These are phyloP conservation scores for Helminthosporium solani DNA, from an alignment of 2,329 filamentous ascomycete species.

Conservation along the genomic window DNA sequence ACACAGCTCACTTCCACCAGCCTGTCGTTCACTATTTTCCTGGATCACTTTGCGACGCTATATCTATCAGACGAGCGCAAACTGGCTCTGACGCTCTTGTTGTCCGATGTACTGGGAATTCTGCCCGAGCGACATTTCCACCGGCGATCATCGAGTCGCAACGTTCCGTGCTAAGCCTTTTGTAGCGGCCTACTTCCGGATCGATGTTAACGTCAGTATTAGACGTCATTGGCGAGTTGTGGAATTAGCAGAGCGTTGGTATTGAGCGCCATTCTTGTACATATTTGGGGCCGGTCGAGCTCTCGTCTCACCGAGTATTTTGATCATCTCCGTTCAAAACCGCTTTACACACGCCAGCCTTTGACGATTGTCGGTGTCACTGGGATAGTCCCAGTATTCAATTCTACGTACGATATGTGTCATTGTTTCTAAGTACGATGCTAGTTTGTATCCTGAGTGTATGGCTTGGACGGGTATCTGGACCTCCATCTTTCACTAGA, in stretches of 20 bases:
- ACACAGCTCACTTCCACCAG: too few species aligned
- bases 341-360: constrained; percentile 54
- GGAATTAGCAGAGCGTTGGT: too few species aligned
- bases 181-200: too few species aligned
- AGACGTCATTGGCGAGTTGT: too few species aligned
- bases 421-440: constrained; percentile 53
- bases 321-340: too few species aligned
- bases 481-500: constrained; percentile 60
- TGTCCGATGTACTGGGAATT: neutral
- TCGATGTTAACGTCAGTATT: too few species aligned
- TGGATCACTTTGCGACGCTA: neutral
- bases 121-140: neutral
- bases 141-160: neutral
- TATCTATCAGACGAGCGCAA: too few species aligned
- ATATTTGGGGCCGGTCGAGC: too few species aligned
- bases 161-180: neutral
- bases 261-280: too few species aligned
- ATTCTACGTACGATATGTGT: constrained; percentile 63
- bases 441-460: constrained; percentile 54
- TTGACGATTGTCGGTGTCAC: constrained; percentile 60
- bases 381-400: constrained; percentile 53
- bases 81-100: too few species aligned
- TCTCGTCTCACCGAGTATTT: too few species aligned
- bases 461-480: constrained; percentile 60
- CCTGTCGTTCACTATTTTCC: too few species aligned